Percentiles rank a stretch among this genome's conserved stretches.
Evolutionary conservation across 805 yeast genomes (phyloP).

Genomic region (Yamadazyma tumulicola): DNA sequence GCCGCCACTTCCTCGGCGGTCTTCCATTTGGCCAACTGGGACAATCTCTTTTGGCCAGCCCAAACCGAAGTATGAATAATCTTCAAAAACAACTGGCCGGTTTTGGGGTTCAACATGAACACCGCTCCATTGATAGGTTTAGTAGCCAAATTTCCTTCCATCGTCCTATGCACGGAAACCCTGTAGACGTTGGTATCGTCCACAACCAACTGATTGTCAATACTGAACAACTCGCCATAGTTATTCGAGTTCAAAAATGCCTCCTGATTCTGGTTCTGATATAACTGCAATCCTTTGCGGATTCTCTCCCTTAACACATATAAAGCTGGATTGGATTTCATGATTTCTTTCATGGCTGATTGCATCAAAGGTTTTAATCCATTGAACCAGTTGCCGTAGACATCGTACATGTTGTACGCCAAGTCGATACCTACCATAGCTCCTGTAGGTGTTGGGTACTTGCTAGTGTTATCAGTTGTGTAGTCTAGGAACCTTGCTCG

Average conservation of each 20-base stretch:
- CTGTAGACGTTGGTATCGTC: slow-evolving; percentile 95
- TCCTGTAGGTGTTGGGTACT: slow-evolving; percentile 93
- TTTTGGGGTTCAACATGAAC: slow-evolving; percentile 82
- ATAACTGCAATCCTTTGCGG: slow-evolving; percentile 88
- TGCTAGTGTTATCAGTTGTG: slow-evolving; percentile 78
- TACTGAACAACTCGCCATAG: slow-evolving; percentile 83
- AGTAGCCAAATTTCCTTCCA: slow-evolving; percentile 89
- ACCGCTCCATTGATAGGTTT: slow-evolving; percentile 93
- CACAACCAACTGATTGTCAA: slow-evolving; percentile 78
- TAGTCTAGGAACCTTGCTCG: slow-evolving; percentile 91
- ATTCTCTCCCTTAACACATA: slow-evolving; percentile 90
- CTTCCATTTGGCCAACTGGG: slow-evolving; percentile 96
- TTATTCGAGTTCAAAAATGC: slow-evolving; percentile 85
- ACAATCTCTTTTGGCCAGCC: slow-evolving; percentile 93
- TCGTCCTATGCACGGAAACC: slow-evolving; percentile 85
- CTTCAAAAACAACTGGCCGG: slow-evolving; percentile 86
- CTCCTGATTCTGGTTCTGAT: slow-evolving; percentile 91
- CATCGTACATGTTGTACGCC: slow-evolving; percentile 94
- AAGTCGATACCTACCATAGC: slow-evolving; percentile 85
- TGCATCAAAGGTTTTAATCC: slow-evolving; percentile 88
- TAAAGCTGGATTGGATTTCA: slow-evolving; percentile 93
- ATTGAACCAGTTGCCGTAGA: slow-evolving; percentile 97
- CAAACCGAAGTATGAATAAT: slow-evolving; percentile 92
- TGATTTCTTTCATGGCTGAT: slow-evolving; percentile 87
- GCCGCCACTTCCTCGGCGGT: slow-evolving; percentile 98